Evolutionary conservation across 176 grass and related monocot species (phyloP).

Genomic region (Chloris gayana): DNA sequence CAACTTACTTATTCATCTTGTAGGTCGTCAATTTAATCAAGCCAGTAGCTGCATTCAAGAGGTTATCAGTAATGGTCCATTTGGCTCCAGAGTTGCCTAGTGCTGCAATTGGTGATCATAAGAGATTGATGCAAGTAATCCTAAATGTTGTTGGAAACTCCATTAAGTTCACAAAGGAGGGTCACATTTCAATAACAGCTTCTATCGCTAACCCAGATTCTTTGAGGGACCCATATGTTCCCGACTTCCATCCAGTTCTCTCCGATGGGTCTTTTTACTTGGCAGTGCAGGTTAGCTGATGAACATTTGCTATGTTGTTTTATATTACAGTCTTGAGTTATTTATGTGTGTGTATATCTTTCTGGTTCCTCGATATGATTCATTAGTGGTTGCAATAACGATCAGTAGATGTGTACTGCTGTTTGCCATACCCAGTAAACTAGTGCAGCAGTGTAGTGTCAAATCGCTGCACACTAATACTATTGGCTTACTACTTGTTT

Average conservation of each 20-base stretch:
- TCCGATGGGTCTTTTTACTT: slow-evolving; percentile 75
- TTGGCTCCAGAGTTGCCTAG: slow-evolving; percentile 78
- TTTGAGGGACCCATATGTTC: slow-evolving; percentile 56
- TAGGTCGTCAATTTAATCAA: slow-evolving; percentile 72
- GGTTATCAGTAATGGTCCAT: slow-evolving; percentile 61
- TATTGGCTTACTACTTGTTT: background rate
- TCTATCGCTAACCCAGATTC: slow-evolving; percentile 62
- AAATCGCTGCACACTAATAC: background rate
- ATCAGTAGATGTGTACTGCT: background rate
- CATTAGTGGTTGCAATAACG: slow-evolving; percentile 1
- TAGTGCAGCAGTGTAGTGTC: slow-evolving; percentile 9
- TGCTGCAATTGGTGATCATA: slow-evolving; percentile 74
- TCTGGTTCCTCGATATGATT: background rate
- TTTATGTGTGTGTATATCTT: background rate
- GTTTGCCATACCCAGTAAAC: slow-evolving; percentile 18
- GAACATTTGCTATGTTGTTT: slow-evolving; percentile 2
- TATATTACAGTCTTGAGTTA: background rate
- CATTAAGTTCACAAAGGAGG: slow-evolving; percentile 88
- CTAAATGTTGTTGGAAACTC: slow-evolving; percentile 91
- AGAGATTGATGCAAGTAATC: slow-evolving; percentile 80
- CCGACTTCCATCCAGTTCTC: slow-evolving; percentile 74
- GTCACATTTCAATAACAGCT: slow-evolving; percentile 67
- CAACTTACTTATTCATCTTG: slow-evolving; percentile 40
- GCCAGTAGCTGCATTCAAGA: slow-evolving; percentile 69
- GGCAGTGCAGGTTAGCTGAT: slow-evolving; percentile 65